A percentile compares a stretch with the other conserved stretches of the same genome.
Evolutionary conservation across 495 filamentous ascomycete genomes (phyloP).

Genomic region (Aspergillus taichungensis): DNA sequence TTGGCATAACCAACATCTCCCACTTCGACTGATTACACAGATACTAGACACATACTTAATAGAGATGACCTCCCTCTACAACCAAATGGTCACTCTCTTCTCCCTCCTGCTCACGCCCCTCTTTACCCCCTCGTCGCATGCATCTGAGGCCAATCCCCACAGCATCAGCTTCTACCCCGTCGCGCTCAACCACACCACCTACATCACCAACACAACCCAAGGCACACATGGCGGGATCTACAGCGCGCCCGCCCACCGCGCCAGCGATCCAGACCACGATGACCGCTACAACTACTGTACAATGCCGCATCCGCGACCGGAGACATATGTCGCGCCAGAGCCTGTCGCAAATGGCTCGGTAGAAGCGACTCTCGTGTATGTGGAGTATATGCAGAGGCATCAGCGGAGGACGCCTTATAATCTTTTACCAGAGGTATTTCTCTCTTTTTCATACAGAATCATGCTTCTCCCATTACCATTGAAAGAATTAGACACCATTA

Average conservation of each 20-base stretch:
- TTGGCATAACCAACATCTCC: too few relatives aligned
- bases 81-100: too few relatives aligned
- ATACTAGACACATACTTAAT: too few relatives aligned
- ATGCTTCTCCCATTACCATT: not conserved
- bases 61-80: too few relatives aligned
- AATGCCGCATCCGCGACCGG: conserved; percentile 36
- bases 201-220: conserved; percentile 30
- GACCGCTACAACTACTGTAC: conserved; percentile 35
- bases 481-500: not conserved
- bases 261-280: conserved; percentile 15
- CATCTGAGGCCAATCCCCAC: too few relatives aligned
- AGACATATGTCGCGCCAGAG: conserved; percentile 24
- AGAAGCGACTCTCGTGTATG: conserved; percentile 26
- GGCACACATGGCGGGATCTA: conserved; percentile 36
- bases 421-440: conserved; percentile 29
- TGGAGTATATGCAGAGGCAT: conserved; percentile 37
- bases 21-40: too few relatives aligned
- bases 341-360: conserved; percentile 21
- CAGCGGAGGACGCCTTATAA: conserved; percentile 36
- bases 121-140: too few relatives aligned
- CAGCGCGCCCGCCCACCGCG: conserved; percentile 20
- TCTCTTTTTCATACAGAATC: not conserved
- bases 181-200: conserved; percentile 26
- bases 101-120: too few relatives aligned
- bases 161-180: conserved; percentile 28